These are phyloP conservation scores for Euclidium syriacum DNA, from an alignment of 345 rosid genomes.

Conservation along the genomic window DNA sequence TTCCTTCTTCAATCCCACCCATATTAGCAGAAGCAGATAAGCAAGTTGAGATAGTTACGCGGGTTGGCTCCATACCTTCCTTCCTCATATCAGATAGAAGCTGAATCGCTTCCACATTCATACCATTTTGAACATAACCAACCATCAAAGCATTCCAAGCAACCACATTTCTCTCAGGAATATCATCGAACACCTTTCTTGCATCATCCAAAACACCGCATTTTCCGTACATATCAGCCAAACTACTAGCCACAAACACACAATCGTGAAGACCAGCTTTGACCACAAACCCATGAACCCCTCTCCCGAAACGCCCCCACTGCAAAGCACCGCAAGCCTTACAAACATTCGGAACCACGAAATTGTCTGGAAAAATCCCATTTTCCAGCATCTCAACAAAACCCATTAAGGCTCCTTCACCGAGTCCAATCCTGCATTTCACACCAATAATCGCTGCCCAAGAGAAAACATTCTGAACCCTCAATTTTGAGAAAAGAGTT, in stretches of 20 bases:
- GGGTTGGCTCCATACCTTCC: conserved; percentile 50
- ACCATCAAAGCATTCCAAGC: conserved; percentile 66
- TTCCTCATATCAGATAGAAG: conserved; percentile 46
- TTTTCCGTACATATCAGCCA: conserved; percentile 63
- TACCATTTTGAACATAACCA: conserved; percentile 55
- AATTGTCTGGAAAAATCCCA: conserved; percentile 61
- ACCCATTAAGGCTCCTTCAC: conserved; percentile 49
- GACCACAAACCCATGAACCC: conserved; percentile 57
- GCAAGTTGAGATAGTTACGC: conserved; percentile 55
- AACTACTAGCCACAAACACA: conserved; percentile 69
- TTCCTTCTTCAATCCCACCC: conserved; percentile 60
- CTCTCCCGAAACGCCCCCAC: conserved; percentile 55
- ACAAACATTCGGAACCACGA: conserved; percentile 61
- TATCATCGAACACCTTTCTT: conserved; percentile 50
- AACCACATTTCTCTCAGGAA: conserved; percentile 46
- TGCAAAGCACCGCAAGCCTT: conserved; percentile 67
- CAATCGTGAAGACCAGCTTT: conserved; percentile 51
- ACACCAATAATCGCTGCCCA: conserved; percentile 88
- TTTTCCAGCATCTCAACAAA: conserved; percentile 50
- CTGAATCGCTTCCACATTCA: conserved; percentile 47
- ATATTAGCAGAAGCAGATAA: conserved; percentile 68
- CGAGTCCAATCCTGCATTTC: conserved; percentile 46
- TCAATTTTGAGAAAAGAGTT: conserved; percentile 39
- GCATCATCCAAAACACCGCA: conserved; percentile 59
- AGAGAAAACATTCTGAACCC: conserved; percentile 54